A percentile compares a stretch with the other conserved stretches of the same genome.
Conservation (phyloP, 2,329 filamentous ascomycete species). For the Penicillium sclerotiorum region DNA sequence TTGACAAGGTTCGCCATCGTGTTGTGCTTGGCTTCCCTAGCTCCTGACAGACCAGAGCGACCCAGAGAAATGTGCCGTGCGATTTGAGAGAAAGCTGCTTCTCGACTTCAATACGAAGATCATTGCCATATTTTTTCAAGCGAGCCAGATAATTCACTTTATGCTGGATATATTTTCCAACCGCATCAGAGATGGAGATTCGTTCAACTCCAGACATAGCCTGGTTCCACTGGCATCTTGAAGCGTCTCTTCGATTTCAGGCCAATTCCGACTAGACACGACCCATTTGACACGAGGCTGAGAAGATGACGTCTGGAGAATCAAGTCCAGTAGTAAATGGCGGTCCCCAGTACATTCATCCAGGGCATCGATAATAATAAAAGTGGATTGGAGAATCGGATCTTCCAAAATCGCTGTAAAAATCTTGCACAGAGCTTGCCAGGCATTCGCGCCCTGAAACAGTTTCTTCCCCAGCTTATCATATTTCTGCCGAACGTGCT, state of each 20-base stretch:
- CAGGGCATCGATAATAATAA: neutral
- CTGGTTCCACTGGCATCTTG: neutral
- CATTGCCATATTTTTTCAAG: neutral
- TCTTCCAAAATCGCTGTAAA: neutral
- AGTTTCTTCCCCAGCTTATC: neutral
- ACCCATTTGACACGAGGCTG: neutral
- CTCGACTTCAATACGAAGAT: neutral
- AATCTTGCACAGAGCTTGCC: neutral
- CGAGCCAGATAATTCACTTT: neutral
- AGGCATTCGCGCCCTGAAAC: neutral
- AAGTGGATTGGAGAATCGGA: neutral
- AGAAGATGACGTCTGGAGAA: neutral
- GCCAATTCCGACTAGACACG: neutral
- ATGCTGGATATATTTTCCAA: neutral
- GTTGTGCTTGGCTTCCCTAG: neutral
- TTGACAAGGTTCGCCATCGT: neutral
- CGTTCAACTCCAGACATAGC: neutral
- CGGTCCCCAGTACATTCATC: neutral
- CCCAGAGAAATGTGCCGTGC: slow-evolving; percentile 32
- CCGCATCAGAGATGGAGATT: neutral
- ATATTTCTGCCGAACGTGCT: slow-evolving; percentile 3
- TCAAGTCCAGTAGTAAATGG: neutral
- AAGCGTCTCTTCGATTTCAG: neutral
- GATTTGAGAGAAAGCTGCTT: neutral
- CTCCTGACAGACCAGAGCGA: slow-evolving; percentile 1